Conservation (phyloP, 768 basidiomycete genomes). For the Boletus eberwhitei region DNA sequence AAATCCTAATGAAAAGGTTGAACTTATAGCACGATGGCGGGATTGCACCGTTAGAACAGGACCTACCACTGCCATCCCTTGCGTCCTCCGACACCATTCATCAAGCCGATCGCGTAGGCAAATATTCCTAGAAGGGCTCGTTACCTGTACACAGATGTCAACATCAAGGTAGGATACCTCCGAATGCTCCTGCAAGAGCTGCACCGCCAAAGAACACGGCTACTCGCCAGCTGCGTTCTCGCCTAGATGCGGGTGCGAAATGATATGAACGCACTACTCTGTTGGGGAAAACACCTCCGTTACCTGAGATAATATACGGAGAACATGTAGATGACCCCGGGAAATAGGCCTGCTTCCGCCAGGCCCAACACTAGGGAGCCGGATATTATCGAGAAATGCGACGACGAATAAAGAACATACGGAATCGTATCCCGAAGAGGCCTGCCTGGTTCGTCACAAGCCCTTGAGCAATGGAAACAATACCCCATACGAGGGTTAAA, state of each 20-base stretch:
- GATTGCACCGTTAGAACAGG: neutral
- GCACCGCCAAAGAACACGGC: conserved; percentile 62
- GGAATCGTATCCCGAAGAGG: conserved; percentile 52
- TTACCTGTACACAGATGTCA: neutral
- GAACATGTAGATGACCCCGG: conserved; percentile 56
- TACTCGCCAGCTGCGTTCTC: conserved; percentile 58
- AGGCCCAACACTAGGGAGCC: conserved; percentile 45
- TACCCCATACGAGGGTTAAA: conserved; percentile 58
- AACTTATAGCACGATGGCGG: neutral
- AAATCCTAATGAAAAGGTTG: conserved; percentile 41
- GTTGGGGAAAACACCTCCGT: neutral
- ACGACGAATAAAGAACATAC: conserved; percentile 30
- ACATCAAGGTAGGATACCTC: conserved; percentile 34
- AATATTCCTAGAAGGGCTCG: conserved; percentile 42
- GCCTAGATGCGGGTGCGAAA: conserved; percentile 30
- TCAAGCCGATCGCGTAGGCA: conserved; percentile 56
- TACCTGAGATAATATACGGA: conserved; percentile 55
- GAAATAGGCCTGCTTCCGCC: conserved; percentile 59
- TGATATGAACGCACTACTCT: neutral
- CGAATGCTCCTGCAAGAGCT: conserved; percentile 62
- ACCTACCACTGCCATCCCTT: conserved; percentile 58
- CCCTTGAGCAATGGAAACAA: conserved; percentile 52
- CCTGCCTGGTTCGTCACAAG: conserved; percentile 52
- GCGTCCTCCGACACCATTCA: conserved; percentile 58
- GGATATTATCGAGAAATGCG: neutral